A percentile compares a stretch with the other conserved stretches of the same genome.
These are phyloP conservation scores for Alternaria brassicae DNA, from an alignment of 2,329 filamentous ascomycete genomes.

Conservation along the genomic window DNA sequence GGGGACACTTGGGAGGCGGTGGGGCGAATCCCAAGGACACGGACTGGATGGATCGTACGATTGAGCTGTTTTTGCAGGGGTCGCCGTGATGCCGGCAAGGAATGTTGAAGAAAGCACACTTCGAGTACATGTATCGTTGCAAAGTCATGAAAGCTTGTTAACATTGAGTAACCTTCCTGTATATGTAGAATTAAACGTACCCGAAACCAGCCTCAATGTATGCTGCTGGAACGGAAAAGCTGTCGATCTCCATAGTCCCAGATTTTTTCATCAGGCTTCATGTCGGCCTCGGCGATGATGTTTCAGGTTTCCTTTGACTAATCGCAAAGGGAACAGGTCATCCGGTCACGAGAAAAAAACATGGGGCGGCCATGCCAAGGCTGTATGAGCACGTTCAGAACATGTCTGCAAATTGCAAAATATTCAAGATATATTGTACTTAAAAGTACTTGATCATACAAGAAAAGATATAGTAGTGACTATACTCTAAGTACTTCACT, in stretches of 20 bases:
- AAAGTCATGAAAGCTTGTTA: neutral
- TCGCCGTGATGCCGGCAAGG: neutral
- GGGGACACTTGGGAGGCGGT: conserved; percentile 53
- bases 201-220: neutral
- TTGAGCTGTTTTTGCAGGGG: conserved; percentile 16
- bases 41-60: conserved; percentile 31
- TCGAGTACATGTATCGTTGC: neutral
- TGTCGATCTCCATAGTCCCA: neutral
- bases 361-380: too few species aligned
- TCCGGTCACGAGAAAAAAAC: too few species aligned
- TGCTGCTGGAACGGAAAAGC: neutral
- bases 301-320: conserved; percentile 23
- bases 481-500: too few species aligned
- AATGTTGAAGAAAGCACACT: neutral
- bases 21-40: conserved; percentile 46
- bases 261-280: neutral
- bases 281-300: neutral
- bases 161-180: neutral
- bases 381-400: too few species aligned
- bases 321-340: conserved; percentile 47
- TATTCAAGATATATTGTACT: too few species aligned
- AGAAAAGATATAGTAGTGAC: too few species aligned
- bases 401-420: too few species aligned
- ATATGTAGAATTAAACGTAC: neutral
- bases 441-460: too few species aligned